Evolutionary conservation across 1,284 basidiomycete genomes (phyloP), one percentile per base, ranked within the genome.

Genomic region (Moesziomyces parantarcticus): DNA sequence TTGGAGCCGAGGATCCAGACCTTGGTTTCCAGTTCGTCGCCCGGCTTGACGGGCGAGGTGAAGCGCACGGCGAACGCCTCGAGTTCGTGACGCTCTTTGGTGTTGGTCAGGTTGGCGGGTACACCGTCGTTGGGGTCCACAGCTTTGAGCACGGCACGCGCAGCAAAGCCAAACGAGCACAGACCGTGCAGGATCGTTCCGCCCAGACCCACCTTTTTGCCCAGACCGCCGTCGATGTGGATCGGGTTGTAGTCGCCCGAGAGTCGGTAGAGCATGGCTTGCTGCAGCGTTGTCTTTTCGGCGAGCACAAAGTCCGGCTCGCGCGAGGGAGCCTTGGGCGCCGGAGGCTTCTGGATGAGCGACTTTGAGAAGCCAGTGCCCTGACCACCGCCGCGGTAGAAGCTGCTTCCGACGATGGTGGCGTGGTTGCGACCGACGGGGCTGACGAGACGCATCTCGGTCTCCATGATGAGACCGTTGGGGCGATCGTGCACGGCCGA

Each of bases 151-250:
- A 81, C 62, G n/a, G 79, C 79, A 14, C 76, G 67, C 2, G 76
- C 67, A 1, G 79, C 79, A 29, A 68, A 60, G 22, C 71, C 77
- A 60, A 68, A 79, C 40, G 71, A 75, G 68, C 79, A 81, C 25
- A 81, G 73, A 22, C 79, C 79, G 66, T 81, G 79, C 11, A 81
- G 65, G 41, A 81, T 81, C 7, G 65, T 66, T 8, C 79, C 78
- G 10, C 71, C 68, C 3, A 81, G 71, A 18, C 79, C 79, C 14
- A 74, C 75, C 18, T 58, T 59, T 29, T 67, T 40, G 54, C 72
- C 78, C 21, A 81, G 69, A 25, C 42, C 23, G 9, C 69, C 77
- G 50, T 81, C 79, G 52, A 81, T 78, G 63, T 78, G 78, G 29
- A 78, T 72, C 1, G 76, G 76, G 50, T 81, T 80, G 66, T 78